Conservation (phyloP, 495 filamentous ascomycete genomes). For the Aspergillus affinis region DNA sequence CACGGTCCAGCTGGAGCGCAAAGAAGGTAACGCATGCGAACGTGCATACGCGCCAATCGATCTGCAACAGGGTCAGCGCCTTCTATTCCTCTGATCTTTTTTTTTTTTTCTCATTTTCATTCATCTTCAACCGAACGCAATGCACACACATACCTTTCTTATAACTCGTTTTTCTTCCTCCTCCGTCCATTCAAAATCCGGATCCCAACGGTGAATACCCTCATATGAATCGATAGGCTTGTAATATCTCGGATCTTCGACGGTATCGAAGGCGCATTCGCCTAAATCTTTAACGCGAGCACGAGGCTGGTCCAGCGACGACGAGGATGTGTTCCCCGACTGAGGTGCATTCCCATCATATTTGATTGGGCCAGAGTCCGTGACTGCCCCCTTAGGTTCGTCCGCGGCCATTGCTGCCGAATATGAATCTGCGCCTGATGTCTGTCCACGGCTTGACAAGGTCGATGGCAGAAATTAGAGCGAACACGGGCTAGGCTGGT, state of each 20-base stretch:
- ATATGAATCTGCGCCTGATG: not conserved
- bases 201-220: slow-evolving; percentile 74
- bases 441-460: not conserved
- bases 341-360: slow-evolving; percentile 14
- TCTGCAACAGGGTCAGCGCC: slow-evolving; percentile 28
- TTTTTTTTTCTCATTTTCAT: not conserved
- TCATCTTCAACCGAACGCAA: not conserved
- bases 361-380: slow-evolving; percentile 7
- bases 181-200: slow-evolving; percentile 67
- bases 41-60: slow-evolving; percentile 57
- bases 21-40: slow-evolving; percentile 81
- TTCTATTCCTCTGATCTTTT: not conserved
- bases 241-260: slow-evolving; percentile 48
- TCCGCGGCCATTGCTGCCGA: slow-evolving; percentile 17
- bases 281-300: slow-evolving; percentile 20
- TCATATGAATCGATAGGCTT: slow-evolving; percentile 64
- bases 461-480: not conserved
- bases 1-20: slow-evolving; percentile 76
- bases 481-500: not conserved
- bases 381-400: slow-evolving; percentile 11
- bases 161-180: slow-evolving; percentile 68
- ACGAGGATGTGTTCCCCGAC: slow-evolving; percentile 27
- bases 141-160: slow-evolving; percentile 49
- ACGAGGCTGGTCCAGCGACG: slow-evolving; percentile 18
- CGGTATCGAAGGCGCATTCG: slow-evolving; percentile 38